These are phyloP conservation scores for Paramyrothecium sp. DNA, from an alignment of 2,329 filamentous ascomycete genomes.

Conservation along the genomic window DNA sequence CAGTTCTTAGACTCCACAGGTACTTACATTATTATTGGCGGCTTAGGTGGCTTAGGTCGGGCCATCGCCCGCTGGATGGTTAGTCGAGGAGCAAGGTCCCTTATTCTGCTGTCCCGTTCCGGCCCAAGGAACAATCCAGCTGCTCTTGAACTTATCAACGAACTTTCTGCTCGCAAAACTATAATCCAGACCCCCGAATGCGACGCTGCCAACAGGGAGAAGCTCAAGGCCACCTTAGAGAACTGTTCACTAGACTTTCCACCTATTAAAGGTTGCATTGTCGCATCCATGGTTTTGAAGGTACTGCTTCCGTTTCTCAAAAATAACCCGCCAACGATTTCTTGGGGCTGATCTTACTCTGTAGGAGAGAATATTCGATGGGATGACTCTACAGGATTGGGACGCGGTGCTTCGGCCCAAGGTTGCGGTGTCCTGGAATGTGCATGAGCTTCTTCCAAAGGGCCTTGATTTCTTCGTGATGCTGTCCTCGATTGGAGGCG, in stretches of 20 bases:
- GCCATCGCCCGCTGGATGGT: slow-evolving; percentile 36
- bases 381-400: slow-evolving; percentile 21
- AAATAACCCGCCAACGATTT: neutral
- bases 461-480: slow-evolving; percentile 34
- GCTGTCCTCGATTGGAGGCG: neutral
- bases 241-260: neutral
- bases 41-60: slow-evolving; percentile 47
- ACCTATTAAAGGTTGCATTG: slow-evolving; percentile 7
- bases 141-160: slow-evolving; percentile 13
- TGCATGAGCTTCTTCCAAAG: slow-evolving; percentile 21
- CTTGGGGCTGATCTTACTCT: slow-evolving; percentile 22
- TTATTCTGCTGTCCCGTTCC: slow-evolving; percentile 23
- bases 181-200: slow-evolving; percentile 3
- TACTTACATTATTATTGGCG: slow-evolving; percentile 48
- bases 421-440: slow-evolving; percentile 23
- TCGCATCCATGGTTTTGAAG: slow-evolving; percentile 17
- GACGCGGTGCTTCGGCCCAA: slow-evolving; percentile 24
- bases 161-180: slow-evolving; percentile 1
- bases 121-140: slow-evolving; percentile 11
- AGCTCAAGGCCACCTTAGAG: neutral
- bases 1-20: slow-evolving; percentile 20
- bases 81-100: slow-evolving; percentile 17
- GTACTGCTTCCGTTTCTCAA: slow-evolving; percentile 12
- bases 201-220: neutral
- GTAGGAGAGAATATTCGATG: slow-evolving; percentile 24